Evolutionary conservation across 305 asterid genomes (phyloP).

Genomic region (Rubia tinctorum): DNA sequence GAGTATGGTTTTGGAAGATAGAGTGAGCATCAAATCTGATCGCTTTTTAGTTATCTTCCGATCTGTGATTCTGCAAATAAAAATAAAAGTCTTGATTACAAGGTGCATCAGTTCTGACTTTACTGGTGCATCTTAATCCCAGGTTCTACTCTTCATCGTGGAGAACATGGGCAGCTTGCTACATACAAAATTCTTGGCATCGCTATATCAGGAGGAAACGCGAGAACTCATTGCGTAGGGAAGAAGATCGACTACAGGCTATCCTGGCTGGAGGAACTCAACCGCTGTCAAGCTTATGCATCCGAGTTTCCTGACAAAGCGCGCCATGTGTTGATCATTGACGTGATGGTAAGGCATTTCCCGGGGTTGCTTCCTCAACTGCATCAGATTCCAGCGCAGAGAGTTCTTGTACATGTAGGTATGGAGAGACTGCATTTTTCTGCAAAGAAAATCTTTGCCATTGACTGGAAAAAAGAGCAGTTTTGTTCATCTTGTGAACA

Average conservation of each 20-base stretch:
- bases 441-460: neutral
- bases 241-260: slow-evolving; percentile 36
- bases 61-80: neutral
- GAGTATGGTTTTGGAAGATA: neutral
- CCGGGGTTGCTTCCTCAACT: slow-evolving; percentile 33
- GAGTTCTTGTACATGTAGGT: neutral
- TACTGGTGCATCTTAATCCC: neutral
- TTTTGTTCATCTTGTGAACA: neutral
- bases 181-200: slow-evolving; percentile 65
- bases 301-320: slow-evolving; percentile 43
- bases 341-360: slow-evolving; percentile 19
- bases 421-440: neutral
- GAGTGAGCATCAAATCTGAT: neutral
- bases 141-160: slow-evolving; percentile 54
- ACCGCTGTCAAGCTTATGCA: slow-evolving; percentile 44
- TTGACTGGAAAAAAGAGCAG: neutral
- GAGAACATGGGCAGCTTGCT: slow-evolving; percentile 66
- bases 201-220: slow-evolving; percentile 44
- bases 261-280: slow-evolving; percentile 23
- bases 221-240: slow-evolving; percentile 35
- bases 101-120: neutral
- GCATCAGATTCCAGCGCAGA: slow-evolving; percentile 41
- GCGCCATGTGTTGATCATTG: slow-evolving; percentile 32
- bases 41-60: neutral
- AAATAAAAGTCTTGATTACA: neutral